Evolutionary conservation across 2,329 filamentous ascomycete genomes (phyloP).

Genomic region (Helminthosporium solani): DNA sequence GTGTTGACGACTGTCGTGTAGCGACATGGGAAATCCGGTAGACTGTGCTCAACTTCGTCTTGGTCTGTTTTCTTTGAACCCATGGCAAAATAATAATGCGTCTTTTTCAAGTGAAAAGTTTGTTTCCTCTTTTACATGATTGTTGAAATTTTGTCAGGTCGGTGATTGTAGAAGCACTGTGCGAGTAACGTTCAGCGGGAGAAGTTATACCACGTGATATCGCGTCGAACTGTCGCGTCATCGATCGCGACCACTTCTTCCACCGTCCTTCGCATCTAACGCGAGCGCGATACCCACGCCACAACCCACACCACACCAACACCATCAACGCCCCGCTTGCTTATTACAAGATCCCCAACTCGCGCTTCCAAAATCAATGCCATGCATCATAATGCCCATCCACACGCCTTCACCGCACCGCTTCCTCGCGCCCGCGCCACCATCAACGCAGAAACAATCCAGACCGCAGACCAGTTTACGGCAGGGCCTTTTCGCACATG

Average conservation of each 20-base stretch:
- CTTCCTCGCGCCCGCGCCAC: slow-evolving; percentile 28
- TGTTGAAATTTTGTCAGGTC: background rate
- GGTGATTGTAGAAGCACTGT: no score
- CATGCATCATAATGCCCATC: slow-evolving; percentile 28
- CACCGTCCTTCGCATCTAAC: slow-evolving; percentile 1
- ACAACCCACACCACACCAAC: background rate
- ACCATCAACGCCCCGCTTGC: no score
- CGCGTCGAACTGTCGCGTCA: slow-evolving; percentile 15
- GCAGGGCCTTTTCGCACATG: slow-evolving; percentile 18
- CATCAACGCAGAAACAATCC: slow-evolving; percentile 18
- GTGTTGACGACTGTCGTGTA: background rate
- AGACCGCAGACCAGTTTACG: slow-evolving; percentile 27
- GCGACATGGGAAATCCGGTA: background rate
- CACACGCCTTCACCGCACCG: slow-evolving; percentile 38
- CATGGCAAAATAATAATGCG: background rate
- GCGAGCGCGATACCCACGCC: slow-evolving; percentile 1
- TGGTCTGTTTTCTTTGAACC: background rate
- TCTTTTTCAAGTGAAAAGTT: background rate
- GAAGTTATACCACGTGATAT: slow-evolving; percentile 8
- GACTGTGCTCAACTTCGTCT: background rate
- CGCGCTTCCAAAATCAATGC: no score
- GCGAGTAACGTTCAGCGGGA: no score
- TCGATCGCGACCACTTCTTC: slow-evolving; percentile 1
- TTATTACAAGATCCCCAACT: background rate
- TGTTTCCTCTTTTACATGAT: no score